Conservation (phyloP, 176 grass and related monocot genomes). For the Themeda triandra region DNA sequence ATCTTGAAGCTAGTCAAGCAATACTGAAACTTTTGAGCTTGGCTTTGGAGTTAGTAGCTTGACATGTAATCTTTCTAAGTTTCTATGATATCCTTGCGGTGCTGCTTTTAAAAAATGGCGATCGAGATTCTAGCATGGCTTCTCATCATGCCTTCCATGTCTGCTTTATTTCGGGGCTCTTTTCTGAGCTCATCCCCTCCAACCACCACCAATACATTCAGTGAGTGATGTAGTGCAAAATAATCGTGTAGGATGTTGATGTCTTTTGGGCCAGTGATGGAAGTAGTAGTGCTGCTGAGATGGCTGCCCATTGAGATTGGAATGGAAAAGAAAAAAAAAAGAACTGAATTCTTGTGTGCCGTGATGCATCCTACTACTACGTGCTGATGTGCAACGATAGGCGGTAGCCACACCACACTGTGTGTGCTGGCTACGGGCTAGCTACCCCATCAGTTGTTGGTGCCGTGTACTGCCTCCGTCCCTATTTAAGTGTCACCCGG, state of each 20-base stretch:
- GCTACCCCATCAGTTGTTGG: neutral
- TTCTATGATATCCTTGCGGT: slow-evolving; percentile 6
- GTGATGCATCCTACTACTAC: neutral
- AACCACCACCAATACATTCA: slow-evolving; percentile 27
- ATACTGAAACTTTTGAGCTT: slow-evolving; percentile 5
- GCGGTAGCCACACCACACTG: neutral
- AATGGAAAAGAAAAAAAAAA: neutral
- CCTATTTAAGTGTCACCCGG: no score
- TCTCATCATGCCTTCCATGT: neutral
- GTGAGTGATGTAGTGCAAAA: neutral
- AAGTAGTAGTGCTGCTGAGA: neutral
- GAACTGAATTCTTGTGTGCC: slow-evolving; percentile 1
- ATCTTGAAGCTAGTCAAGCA: neutral
- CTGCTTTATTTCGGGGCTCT: neutral
- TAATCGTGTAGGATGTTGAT: slow-evolving; percentile 30
- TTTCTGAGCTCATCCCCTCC: slow-evolving; percentile 24
- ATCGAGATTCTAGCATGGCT: neutral
- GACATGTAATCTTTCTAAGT: slow-evolving; percentile 18
- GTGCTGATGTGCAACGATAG: neutral
- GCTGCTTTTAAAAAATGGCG: neutral
- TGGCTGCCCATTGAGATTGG: neutral
- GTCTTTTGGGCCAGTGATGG: neutral
- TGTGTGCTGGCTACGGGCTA: neutral
- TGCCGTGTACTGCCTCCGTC: neutral
- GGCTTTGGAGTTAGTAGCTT: slow-evolving; percentile 24